Conservation (phyloP, 768 basidiomycete species). For the Pseudohyphozyma bogoriensis region DNA sequence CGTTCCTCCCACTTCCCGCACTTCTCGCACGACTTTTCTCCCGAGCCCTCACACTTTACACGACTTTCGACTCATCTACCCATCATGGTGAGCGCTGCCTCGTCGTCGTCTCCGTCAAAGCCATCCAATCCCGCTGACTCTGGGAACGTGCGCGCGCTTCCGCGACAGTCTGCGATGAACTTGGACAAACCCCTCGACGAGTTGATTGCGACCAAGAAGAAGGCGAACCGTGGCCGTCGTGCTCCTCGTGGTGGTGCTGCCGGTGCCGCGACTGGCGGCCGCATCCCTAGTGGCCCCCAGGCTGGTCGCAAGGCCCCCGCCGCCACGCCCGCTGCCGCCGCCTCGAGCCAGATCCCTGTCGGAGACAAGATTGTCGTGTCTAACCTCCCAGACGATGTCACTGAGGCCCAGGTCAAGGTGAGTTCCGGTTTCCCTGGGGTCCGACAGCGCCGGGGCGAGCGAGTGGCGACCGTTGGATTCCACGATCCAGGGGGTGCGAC, state of each 20-base stretch:
- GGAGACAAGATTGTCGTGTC: conserved; percentile 92
- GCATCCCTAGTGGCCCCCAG: background rate
- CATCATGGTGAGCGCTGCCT: no score
- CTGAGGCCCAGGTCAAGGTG: conserved; percentile 87
- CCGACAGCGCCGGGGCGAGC: no score
- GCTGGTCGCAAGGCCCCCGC: conserved; percentile 2
- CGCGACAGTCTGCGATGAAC: no score
- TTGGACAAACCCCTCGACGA: conserved; percentile 29
- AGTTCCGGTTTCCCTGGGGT: no score
- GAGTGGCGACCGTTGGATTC: no score
- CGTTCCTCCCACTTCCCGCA: no score
- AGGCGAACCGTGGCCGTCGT: conserved; percentile 13
- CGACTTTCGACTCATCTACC: no score
- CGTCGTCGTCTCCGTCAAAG: no score
- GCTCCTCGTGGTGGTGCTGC: conserved; percentile 12
- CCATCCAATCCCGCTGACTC: no score
- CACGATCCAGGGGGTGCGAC: background rate
- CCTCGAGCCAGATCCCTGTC: conserved; percentile 18
- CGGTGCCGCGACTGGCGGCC: background rate
- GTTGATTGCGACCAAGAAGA: conserved; percentile 21
- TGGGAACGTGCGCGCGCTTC: no score
- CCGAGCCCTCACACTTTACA: no score
- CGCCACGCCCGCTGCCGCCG: background rate
- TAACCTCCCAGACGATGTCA: conserved; percentile 85
- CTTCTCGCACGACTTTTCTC: no score